Evolutionary conservation across 345 rosid species (phyloP).

Genomic region (Eucalyptus cloeziana): DNA sequence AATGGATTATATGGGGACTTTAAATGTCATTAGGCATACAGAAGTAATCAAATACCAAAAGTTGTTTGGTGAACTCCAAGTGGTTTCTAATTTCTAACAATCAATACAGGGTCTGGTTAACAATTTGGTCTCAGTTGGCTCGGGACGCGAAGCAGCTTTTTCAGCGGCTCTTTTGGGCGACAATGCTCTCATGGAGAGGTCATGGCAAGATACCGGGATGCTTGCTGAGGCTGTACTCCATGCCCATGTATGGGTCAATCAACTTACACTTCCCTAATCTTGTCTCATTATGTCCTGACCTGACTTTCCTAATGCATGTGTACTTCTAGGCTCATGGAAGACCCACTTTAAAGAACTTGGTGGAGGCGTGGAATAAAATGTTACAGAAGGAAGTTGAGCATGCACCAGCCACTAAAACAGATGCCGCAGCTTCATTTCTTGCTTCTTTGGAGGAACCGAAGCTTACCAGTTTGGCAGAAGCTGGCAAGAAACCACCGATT

Average conservation of each 20-base stretch:
- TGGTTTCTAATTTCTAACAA: background rate
- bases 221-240: constrained; percentile 98
- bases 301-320: constrained; percentile 3
- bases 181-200: constrained; percentile 95
- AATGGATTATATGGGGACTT: background rate
- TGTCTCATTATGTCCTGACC: background rate
- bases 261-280: background rate
- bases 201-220: constrained; percentile 99
- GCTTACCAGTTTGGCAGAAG: constrained; percentile 81
- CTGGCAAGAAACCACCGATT: constrained; percentile 72
- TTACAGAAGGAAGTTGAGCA: constrained; percentile 83
- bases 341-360: constrained; percentile 79
- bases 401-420: constrained; percentile 62
- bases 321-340: constrained; percentile 86
- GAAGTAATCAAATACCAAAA: background rate
- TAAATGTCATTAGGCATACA: background rate
- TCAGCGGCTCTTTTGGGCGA: constrained; percentile 92
- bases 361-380: constrained; percentile 81
- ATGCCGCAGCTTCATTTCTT: constrained; percentile 88
- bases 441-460: constrained; percentile 87
- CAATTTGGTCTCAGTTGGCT: constrained; percentile 82
- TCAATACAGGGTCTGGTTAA: constrained; percentile 63
- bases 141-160: constrained; percentile 95
- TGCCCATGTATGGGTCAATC: constrained; percentile 63
- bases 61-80: background rate